Evolutionary conservation across 805 yeast genomes (phyloP), one percentile per base, ranked within the genome.

Genomic region (Henningerozyma blattae): DNA sequence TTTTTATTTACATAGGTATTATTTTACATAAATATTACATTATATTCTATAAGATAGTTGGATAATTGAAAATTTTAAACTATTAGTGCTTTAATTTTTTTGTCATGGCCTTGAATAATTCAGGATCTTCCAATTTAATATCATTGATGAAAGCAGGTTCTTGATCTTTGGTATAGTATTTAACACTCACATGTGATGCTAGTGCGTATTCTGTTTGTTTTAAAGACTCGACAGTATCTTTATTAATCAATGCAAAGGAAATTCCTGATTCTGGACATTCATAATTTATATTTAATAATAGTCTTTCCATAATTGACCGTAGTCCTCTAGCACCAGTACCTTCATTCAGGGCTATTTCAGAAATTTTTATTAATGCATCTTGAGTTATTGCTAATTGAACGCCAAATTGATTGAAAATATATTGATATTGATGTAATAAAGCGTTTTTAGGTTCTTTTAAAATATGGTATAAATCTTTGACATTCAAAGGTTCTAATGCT

Each of bases 301-400:
- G 37, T 35, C 69, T 61, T 37, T 72, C 78, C 65, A 74, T 58
- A 4, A 72, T 67, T 1, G 72, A 67, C 41, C 76, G 56, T 19
- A 74, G 46, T 0, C 79, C 79, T 44, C 80, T 59, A 0, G 79
- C 80, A 20, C 80, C 80, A 0, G 77, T 72, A 3, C 75, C 75
- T 40, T 68, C 72, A 18, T 55, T 50, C 22, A 69, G 43, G 0
- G 79, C 72, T 16, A 67, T 44, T 17, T 58, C 55, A 0, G 79
- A 74, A 13, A 74, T 64, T 27, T 51, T 57, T n/a, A 52, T 41
- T 8, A 72, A 47, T 0, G 79, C 78, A 10, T 59, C 58, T 5
- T 52, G 53, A 0, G 78, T 72, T 15, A 74, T 61, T 7, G 63
- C 62, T 17, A 74, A 50, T 25, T 62, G 58, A 4, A 72, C 74